These are phyloP conservation scores for Coleophoma cylindrospora DNA, from an alignment of 2,329 filamentous ascomycete genomes.

Conservation along the genomic window DNA sequence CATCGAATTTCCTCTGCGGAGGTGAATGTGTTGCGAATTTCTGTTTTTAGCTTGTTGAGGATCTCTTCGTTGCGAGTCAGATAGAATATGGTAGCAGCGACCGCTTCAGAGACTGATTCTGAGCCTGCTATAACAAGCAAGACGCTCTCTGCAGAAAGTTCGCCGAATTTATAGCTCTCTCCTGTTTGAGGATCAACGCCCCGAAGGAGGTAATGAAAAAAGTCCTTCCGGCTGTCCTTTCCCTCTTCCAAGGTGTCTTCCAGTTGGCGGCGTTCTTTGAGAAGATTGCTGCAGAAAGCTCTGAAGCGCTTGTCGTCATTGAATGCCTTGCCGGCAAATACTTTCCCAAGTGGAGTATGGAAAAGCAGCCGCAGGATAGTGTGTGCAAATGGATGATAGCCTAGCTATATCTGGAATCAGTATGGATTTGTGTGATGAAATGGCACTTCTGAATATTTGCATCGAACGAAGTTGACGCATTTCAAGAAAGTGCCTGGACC, in stretches of 20 bases:
- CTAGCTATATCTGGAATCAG: neutral
- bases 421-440: too few relatives aligned
- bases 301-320: neutral
- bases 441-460: too few relatives aligned
- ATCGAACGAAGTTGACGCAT: too few relatives aligned
- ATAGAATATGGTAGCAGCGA: constrained; percentile 36
- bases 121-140: constrained; percentile 20
- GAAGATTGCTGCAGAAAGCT: neutral
- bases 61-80: constrained; percentile 27
- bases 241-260: neutral
- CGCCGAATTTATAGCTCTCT: neutral
- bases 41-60: neutral
- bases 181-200: neutral
- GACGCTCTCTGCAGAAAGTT: neutral
- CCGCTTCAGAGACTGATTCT: constrained; percentile 40
- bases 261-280: neutral
- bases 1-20: neutral
- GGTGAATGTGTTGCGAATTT: neutral
- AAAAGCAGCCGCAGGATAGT: neutral
- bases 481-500: too few relatives aligned
- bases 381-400: neutral
- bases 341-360: neutral
- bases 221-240: neutral
- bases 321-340: neutral
- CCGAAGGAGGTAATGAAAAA: neutral